Base-by-base conservation (phyloP, 371 early-diverging fungal genomes). In the Globomyces sp. region DNA sequence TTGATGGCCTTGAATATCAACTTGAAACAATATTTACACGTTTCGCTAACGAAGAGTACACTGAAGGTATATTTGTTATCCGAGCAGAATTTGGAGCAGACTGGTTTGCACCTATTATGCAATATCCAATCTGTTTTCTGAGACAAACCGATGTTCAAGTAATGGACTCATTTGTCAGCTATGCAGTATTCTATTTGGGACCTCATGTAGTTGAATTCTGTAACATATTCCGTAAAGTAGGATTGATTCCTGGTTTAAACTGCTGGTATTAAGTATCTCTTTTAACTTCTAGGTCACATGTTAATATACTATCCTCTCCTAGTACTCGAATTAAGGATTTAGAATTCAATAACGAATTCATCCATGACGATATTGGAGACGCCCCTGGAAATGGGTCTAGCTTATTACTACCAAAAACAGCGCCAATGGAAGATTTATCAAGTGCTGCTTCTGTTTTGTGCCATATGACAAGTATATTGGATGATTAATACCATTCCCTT, bases 61-160 rank as follows among this genome's bases (percentile, higher is more conserved):
- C 65, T 36, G 80, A 80, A 46, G 47, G 61, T 2, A 37, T 80
- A 10, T 80, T 80, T 57, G 49, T 80, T 3, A 46, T 80, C 43
- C 68, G 75, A n/a, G 80, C 73, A 8, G 78, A 80, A 71, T 77
- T 80, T 70, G 81, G 81, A 13, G 81, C 81, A 0, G 81, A 78
- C 50, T 80, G 81, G 81, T 80, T 80, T 67, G 75, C 81, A 1
- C 78, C 78, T 34, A 75, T 80, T 39, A 66, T 80, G 11, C 78
- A 77, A 57, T 74, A 78, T 63, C 81, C 81, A 5, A 71, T 72
- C 58, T 77, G 77, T 67, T 69, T 80, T 41, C 65, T 80, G 13
- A 59, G 78, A 36, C 77, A 80, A 57, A 46, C 66, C n/a, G 58
- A 66, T 49, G 34, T 44, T 44, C 44, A 44, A 58, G 24, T 24